Percentiles rank a stretch among this genome's conserved stretches.
Conservation (phyloP, 768 basidiomycete genomes). For the Amanita thiersii region DNA sequence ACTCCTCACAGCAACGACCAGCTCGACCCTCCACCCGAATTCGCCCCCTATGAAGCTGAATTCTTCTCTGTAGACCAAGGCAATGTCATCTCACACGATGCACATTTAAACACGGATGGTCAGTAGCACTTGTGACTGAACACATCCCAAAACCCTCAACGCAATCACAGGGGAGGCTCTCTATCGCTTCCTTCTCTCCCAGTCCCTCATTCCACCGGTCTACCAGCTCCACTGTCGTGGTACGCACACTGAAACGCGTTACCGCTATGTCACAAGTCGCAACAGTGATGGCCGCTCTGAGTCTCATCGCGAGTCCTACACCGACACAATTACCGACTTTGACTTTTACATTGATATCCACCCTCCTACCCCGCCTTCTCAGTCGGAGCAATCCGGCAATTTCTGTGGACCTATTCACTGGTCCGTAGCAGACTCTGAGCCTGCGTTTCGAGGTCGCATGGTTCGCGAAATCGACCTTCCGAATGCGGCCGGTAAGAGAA, state of each 20-base stretch:
- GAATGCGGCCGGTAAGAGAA: constrained; percentile 19
- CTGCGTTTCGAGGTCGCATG: constrained; percentile 60
- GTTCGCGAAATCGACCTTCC: constrained; percentile 42
- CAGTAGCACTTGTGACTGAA: constrained; percentile 6
- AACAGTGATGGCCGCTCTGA: constrained; percentile 25
- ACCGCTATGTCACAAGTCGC: constrained; percentile 33
- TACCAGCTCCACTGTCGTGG: constrained; percentile 44
- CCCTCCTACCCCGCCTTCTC: constrained; percentile 12
- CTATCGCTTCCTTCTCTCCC: constrained; percentile 63
- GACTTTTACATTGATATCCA: constrained; percentile 55
- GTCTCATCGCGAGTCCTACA: constrained; percentile 40
- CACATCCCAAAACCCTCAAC: constrained; percentile 1
- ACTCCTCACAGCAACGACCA: constrained; percentile 7
- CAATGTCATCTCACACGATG: constrained; percentile 62
- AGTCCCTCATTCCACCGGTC: constrained; percentile 37
- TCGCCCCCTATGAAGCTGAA: constrained; percentile 56
- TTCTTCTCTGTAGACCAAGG: constrained; percentile 40
- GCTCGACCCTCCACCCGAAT: constrained; percentile 49
- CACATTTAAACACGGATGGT: constrained; percentile 61
- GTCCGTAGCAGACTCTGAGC: constrained; percentile 54
- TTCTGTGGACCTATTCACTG: constrained; percentile 38
- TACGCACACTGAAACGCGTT: constrained; percentile 45
- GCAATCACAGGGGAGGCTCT: constrained; percentile 48
- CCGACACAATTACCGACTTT: constrained; percentile 57
- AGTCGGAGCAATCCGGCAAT: constrained; percentile 23